phyloP scores from a whole-genome alignment of 2,329 filamentous ascomycete genomes.

The Thelonectria blattea region DNA sequence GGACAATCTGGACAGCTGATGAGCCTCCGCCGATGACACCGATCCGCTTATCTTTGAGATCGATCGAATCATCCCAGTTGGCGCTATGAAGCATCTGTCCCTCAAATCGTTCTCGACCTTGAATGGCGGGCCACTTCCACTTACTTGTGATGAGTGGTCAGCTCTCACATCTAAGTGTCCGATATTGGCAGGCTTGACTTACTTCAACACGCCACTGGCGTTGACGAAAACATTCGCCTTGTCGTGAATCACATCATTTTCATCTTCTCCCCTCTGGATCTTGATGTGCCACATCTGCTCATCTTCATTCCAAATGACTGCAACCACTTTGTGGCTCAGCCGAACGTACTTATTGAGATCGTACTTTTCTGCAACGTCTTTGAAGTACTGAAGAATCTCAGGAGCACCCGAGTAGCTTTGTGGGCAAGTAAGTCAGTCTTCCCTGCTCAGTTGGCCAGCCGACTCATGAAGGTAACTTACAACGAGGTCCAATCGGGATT shows the following conservation, averaged over 20 bases:
- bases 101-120: conserved; percentile 38
- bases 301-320: conserved; percentile 29
- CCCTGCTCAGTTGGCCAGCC: too few species aligned
- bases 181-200: neutral
- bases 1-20: conserved; percentile 40
- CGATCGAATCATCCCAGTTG: conserved; percentile 45
- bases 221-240: conserved; percentile 23
- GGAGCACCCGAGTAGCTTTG: conserved; percentile 23
- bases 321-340: conserved; percentile 28
- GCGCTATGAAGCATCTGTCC: conserved; percentile 49
- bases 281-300: conserved; percentile 18
- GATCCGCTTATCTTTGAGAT: conserved; percentile 33
- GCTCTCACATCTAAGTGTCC: neutral
- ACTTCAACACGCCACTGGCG: conserved; percentile 25
- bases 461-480: neutral
- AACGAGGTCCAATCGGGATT: conserved; percentile 21
- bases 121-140: conserved; percentile 26
- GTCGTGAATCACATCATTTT: conserved; percentile 15
- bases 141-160: conserved; percentile 8
- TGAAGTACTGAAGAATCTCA: conserved; percentile 36
- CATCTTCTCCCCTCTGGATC: conserved; percentile 17
- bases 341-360: conserved; percentile 30
- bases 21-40: conserved; percentile 44
- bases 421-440: neutral
- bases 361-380: conserved; percentile 32